Percentiles rank a stretch among this genome's conserved stretches.
These are phyloP conservation scores for Venturia oleaginea DNA, from an alignment of 2,329 filamentous ascomycete species.

Conservation along the genomic window DNA sequence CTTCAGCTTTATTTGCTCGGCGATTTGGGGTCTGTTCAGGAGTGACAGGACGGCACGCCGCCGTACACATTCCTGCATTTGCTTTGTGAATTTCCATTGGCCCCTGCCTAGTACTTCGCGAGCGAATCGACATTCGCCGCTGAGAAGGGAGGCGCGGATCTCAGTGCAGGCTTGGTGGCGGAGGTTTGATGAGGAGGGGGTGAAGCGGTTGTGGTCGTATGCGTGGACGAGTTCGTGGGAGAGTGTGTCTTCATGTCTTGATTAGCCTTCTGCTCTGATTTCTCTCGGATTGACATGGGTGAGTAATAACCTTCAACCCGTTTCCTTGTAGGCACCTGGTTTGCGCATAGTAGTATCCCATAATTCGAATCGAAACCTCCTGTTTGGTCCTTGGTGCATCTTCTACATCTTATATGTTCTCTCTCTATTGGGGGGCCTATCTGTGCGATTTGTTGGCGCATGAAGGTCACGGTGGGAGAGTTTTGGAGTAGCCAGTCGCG, in stretches of 20 bases:
- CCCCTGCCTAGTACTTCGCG: slow-evolving; percentile 76
- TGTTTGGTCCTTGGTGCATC: slow-evolving; percentile 63
- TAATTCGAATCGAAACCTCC: slow-evolving; percentile 82
- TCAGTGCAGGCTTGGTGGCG: slow-evolving; percentile 91
- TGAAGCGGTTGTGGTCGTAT: slow-evolving; percentile 86
- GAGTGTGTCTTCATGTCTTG: slow-evolving; percentile 55
- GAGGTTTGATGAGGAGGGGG: slow-evolving; percentile 74
- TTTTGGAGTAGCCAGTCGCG: slow-evolving; percentile 71
- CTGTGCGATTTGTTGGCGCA: slow-evolving; percentile 69
- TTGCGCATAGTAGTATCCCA: slow-evolving; percentile 88
- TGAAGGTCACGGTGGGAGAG: slow-evolving; percentile 69
- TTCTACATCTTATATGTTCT: slow-evolving; percentile 70
- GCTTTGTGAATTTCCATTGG: slow-evolving; percentile 69
- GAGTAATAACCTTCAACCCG: slow-evolving; percentile 54
- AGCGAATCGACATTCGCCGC: slow-evolving; percentile 86
- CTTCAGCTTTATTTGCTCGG: slow-evolving; percentile 57
- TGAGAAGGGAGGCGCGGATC: slow-evolving; percentile 89
- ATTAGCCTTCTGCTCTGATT: background rate
- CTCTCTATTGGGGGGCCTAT: slow-evolving; percentile 68
- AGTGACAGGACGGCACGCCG: slow-evolving; percentile 57
- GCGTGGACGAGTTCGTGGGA: slow-evolving; percentile 98
- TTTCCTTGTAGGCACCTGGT: slow-evolving; percentile 69
- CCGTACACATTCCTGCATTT: slow-evolving; percentile 82
- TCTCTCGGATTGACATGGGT: background rate
- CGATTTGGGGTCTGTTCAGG: slow-evolving; percentile 59